Evolutionary conservation across 768 basidiomycete genomes (phyloP).

Genomic region (Vishniacozyma victoriae): DNA sequence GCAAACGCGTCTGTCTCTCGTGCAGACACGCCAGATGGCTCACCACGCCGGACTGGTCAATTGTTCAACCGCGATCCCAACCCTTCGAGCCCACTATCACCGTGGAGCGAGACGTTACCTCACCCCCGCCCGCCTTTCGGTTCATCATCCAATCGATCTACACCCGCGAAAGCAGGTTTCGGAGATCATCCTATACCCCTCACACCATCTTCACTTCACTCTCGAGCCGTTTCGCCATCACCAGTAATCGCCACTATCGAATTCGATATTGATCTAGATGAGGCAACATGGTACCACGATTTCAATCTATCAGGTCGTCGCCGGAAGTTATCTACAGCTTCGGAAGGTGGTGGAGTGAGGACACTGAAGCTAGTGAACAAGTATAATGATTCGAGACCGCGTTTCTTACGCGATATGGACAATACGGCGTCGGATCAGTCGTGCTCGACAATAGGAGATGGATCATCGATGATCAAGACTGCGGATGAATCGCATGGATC

Average conservation of each 20-base stretch:
- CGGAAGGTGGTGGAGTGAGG: slow-evolving; percentile 10
- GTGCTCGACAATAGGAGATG: too few relatives aligned
- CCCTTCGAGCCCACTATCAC: slow-evolving; percentile 26
- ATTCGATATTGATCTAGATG: slow-evolving; percentile 72
- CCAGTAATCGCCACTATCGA: slow-evolving; percentile 69
- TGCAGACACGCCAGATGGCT: not conserved
- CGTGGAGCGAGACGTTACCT: slow-evolving; percentile 7
- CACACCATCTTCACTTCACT: not conserved
- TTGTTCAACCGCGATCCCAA: slow-evolving; percentile 11
- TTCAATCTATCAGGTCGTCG: slow-evolving; percentile 52
- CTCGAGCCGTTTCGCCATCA: not conserved
- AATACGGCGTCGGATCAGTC: not conserved
- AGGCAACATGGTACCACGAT: slow-evolving; percentile 70
- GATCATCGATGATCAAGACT: too few relatives aligned
- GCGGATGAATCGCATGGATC: too few relatives aligned
- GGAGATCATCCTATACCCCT: slow-evolving; percentile 5
- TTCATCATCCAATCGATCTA: slow-evolving; percentile 9
- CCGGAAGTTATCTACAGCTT: slow-evolving; percentile 9
- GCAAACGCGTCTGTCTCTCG: too few relatives aligned
- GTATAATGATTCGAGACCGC: slow-evolving; percentile 13
- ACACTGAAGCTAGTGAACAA: slow-evolving; percentile 22
- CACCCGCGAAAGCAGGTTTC: not conserved
- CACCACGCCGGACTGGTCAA: not conserved
- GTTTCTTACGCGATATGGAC: slow-evolving; percentile 20
- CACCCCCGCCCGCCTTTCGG: too few relatives aligned